These are phyloP conservation scores for Wickerhamiella kazuoi DNA, from an alignment of 805 yeast genomes.

Conservation along the genomic window DNA sequence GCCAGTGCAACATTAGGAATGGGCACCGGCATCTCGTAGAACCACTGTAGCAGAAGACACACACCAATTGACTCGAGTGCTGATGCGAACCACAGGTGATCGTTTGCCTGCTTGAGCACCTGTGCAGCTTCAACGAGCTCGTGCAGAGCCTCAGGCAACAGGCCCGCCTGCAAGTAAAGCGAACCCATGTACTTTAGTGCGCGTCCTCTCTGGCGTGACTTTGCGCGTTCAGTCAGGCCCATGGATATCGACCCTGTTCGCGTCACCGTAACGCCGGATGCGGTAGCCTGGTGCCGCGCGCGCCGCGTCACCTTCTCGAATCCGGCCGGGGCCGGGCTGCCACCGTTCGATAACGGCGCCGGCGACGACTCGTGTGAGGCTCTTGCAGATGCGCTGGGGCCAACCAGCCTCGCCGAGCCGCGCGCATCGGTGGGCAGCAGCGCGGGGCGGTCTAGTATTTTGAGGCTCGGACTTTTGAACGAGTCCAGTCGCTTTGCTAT, in stretches of 20 bases:
- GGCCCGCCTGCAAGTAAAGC: slow-evolving; percentile 65
- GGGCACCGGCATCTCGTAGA: slow-evolving; percentile 31
- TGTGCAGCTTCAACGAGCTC: slow-evolving; percentile 59
- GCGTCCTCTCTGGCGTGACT: slow-evolving; percentile 46
- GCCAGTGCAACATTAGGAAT: slow-evolving; percentile 18
- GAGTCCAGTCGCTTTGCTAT: slow-evolving; percentile 64
- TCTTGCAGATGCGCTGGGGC: neutral
- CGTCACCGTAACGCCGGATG: slow-evolving; percentile 8
- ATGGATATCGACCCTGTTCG: slow-evolving; percentile 20
- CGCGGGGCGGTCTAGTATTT: slow-evolving; percentile 13
- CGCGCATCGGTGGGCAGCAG: neutral
- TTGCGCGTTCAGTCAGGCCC: slow-evolving; percentile 22
- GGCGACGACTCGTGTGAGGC: too few species aligned
- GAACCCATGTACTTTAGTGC: slow-evolving; percentile 60
- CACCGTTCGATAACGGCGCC: neutral
- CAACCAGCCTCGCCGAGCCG: neutral
- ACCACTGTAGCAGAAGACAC: slow-evolving; percentile 42
- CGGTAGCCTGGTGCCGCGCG: slow-evolving; percentile 1
- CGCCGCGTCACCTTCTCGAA: neutral
- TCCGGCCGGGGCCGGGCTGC: neutral
- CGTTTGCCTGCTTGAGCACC: slow-evolving; percentile 43
- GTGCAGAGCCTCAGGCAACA: slow-evolving; percentile 48
- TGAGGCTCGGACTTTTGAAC: slow-evolving; percentile 53
- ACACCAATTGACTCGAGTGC: slow-evolving; percentile 70
- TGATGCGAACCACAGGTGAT: slow-evolving; percentile 74